Base-by-base conservation (phyloP, 306 rosid genomes). In the Mimosa bimucronata region DNA sequence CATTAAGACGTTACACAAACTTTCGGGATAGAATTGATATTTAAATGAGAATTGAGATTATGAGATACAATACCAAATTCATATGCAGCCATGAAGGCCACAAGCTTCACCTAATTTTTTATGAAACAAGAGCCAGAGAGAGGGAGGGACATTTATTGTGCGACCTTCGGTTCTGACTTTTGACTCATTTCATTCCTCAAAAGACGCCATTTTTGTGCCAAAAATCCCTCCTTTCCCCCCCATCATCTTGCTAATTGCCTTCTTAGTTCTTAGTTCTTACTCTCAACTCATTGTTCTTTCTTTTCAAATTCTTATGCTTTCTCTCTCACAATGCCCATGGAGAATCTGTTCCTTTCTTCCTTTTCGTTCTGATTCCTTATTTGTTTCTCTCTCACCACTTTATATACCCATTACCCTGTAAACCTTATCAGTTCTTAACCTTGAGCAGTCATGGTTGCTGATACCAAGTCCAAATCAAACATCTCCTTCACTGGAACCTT, bases 401-500 rank as follows among this genome's bases (percentile, higher is more conserved):
- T 58, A 2, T 15, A 8, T 58, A 14, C 4, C 3, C 18, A n/a
- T n/a, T 21, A 21, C 18, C 42, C 68, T 21, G 30, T 31, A 1
- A 1, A 55, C 45, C 28, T 67, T 26, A 55, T 42, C 81, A 55
- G 26, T 40, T 41, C 71, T 21, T 19, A 7, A 9, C 67, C 9
- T 52, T 31, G 73, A 4, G 79, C 77, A 82, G 74, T 83, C 48
- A 90, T 92, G 94, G 94, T 90, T 78, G 93, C 77, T 14, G 92
- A 86, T 87, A 79, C 73, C 76, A 86, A 75, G 67, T 37, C 87
- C 75, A 92, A 88, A 69, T 82, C 93, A 72, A 90, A 90, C 60
- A 86, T 92, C 81, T 92, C 97, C 6, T 87, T 92, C 34, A 93
- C 90, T 21, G 92, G 92, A 71, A 86, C 80, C 28, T 92, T 85